These are phyloP conservation scores for Debaryomycetaceae sp. DNA, from an alignment of 1,139 yeast genomes.

Conservation along the genomic window DNA sequence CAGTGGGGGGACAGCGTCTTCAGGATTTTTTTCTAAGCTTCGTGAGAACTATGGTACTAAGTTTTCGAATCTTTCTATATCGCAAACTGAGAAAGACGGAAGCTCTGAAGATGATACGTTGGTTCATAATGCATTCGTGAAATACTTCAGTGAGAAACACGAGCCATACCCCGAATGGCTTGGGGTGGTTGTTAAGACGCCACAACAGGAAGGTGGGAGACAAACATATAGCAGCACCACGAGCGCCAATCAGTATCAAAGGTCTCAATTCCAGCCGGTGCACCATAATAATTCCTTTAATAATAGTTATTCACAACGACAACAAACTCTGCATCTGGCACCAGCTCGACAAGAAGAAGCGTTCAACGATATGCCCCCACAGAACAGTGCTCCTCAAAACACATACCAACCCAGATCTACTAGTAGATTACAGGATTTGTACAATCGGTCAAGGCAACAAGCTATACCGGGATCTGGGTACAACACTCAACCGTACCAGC, in stretches of 20 bases:
- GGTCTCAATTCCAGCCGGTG: conserved; percentile 27
- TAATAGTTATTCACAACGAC: conserved; percentile 18
- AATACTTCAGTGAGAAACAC: conserved; percentile 30
- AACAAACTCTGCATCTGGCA: conserved; percentile 7
- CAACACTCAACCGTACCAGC: conserved; percentile 18
- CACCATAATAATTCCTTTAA: conserved; percentile 19
- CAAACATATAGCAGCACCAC: conserved; percentile 5
- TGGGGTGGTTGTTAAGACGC: conserved; percentile 20
- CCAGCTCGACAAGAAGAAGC: conserved; percentile 3
- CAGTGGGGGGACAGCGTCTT: conserved; percentile 1
- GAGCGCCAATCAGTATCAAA: conserved; percentile 6
- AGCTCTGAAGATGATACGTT: conserved; percentile 36
- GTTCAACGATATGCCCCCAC: conserved; percentile 9
- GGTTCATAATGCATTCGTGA: conserved; percentile 44
- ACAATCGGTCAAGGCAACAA: conserved; percentile 43
- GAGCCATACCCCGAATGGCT: conserved; percentile 47
- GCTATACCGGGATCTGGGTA: conserved; percentile 36
- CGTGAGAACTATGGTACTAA: conserved; percentile 33
- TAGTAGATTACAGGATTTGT: conserved; percentile 40
- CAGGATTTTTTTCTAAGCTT: conserved; percentile 33
- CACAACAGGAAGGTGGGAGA: conserved; percentile 2
- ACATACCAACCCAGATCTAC: conserved; percentile 32
- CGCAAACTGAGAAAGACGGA: conserved; percentile 39
- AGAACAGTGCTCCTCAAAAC: conserved; percentile 7
- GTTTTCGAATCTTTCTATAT: conserved; percentile 33